Evolutionary conservation across 805 yeast species (phyloP).

Genomic region (Saccharomyces kudriavzevii): DNA sequence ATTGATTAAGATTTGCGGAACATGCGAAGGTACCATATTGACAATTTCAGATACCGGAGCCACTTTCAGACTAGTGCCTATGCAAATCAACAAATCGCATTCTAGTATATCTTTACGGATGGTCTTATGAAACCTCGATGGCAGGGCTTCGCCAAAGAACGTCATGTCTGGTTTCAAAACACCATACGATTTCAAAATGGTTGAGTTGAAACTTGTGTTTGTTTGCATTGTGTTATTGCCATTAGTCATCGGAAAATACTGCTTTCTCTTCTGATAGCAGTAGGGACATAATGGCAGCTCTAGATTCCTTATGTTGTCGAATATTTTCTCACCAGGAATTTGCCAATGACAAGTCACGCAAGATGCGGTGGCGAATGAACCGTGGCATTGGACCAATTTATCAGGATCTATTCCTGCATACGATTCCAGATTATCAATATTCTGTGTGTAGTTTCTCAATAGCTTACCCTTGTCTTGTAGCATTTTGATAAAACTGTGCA

Average conservation of each 20-base stretch:
- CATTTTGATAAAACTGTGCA: slow-evolving; percentile 70
- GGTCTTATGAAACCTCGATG: slow-evolving; percentile 54
- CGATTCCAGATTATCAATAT: slow-evolving; percentile 81
- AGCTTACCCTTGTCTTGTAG: slow-evolving; percentile 71
- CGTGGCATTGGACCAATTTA: slow-evolving; percentile 81
- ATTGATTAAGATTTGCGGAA: slow-evolving; percentile 77
- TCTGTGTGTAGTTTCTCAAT: slow-evolving; percentile 81
- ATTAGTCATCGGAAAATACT: slow-evolving; percentile 19
- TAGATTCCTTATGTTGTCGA: slow-evolving; percentile 46
- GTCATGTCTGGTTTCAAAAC: slow-evolving; percentile 90
- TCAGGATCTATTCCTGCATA: slow-evolving; percentile 64
- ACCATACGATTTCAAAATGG: slow-evolving; percentile 48
- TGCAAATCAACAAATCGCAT: slow-evolving; percentile 75
- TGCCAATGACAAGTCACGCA: slow-evolving; percentile 68
- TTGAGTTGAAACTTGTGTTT: neutral
- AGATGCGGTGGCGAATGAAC: slow-evolving; percentile 82
- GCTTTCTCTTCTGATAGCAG: slow-evolving; percentile 43
- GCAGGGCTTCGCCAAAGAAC: slow-evolving; percentile 81
- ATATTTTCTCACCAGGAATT: slow-evolving; percentile 59
- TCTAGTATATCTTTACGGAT: slow-evolving; percentile 50
- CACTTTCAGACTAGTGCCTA: slow-evolving; percentile 87
- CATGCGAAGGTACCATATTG: slow-evolving; percentile 58
- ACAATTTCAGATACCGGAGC: slow-evolving; percentile 88
- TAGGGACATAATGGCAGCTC: slow-evolving; percentile 67
- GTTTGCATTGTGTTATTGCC: slow-evolving; percentile 2